A percentile compares a stretch with the other conserved stretches of the same genome.
Evolutionary conservation across 2,329 filamentous ascomycete species (phyloP).

Genomic region (Beauveria australis): DNA sequence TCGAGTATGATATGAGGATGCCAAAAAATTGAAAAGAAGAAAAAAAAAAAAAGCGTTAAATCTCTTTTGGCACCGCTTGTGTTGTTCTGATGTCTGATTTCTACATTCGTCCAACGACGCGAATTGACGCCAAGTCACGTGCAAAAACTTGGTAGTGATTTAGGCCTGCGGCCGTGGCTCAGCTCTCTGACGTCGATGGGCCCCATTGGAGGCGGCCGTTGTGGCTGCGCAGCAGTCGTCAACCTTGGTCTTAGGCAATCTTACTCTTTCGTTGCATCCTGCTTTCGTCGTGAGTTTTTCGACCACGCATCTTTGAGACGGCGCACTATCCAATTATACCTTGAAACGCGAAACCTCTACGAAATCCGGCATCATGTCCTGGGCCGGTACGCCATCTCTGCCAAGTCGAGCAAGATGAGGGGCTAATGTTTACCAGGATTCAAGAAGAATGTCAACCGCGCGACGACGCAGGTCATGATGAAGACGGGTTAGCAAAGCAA

Average conservation of each 20-base stretch:
- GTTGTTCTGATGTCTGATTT: too few species aligned
- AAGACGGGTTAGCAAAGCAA: conserved; percentile 63
- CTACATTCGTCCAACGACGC: not conserved
- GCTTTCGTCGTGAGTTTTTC: not conserved
- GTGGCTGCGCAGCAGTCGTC: conserved; percentile 10
- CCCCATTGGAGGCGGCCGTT: conserved; percentile 5
- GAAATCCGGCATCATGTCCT: conserved; percentile 48
- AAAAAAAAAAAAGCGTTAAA: too few species aligned
- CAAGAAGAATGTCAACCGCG: conserved; percentile 94
- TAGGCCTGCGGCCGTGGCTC: not conserved
- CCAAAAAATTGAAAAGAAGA: too few species aligned
- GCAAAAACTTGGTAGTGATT: not conserved
- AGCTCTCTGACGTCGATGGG: conserved; percentile 11
- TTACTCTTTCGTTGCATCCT: not conserved
- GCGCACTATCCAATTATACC: not conserved
- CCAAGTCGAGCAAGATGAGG: conserved; percentile 21
- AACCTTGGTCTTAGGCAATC: conserved; percentile 2
- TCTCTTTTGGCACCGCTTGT: too few species aligned
- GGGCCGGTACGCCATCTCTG: conserved; percentile 49
- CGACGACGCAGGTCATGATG: conserved; percentile 99
- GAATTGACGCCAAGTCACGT: conserved; percentile 13
- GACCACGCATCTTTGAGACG: not conserved
- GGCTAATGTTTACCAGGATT: conserved; percentile 31
- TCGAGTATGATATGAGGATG: too few species aligned
- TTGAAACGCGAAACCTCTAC: not conserved